Conservation (phyloP, 371 early-diverging fungal species). For the Capillidium heterosporum region DNA sequence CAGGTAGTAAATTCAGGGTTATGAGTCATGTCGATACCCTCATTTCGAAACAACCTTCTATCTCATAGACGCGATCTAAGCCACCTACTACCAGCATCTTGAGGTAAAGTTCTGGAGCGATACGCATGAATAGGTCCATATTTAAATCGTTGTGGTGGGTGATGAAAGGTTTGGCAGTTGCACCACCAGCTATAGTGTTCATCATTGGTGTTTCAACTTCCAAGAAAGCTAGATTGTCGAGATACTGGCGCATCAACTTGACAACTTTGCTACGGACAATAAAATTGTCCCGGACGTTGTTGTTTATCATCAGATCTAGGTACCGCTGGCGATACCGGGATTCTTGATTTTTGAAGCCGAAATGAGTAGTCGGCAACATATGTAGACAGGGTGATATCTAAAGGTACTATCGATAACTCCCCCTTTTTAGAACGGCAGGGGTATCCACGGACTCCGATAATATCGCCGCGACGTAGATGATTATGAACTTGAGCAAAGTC, state of each 20-base stretch:
- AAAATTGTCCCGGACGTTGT: conserved; percentile 86
- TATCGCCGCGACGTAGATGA: conserved; percentile 12
- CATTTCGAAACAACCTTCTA: conserved; percentile 99
- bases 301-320: conserved; percentile 98
- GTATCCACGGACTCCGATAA: conserved; percentile 31
- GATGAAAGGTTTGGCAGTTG: conserved; percentile 98
- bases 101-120: conserved; percentile 96
- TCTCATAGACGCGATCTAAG: conserved; percentile 97
- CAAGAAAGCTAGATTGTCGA: conserved; percentile 87
- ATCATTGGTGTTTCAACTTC: conserved; percentile 99
- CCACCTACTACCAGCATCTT: conserved; percentile 98
- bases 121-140: conserved; percentile 96
- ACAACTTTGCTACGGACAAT: conserved; percentile 77
- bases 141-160: conserved; percentile 99
- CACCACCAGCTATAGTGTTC: conserved; percentile 98
- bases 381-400: conserved; percentile 85
- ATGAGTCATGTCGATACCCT: conserved; percentile 98
- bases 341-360: conserved; percentile 94
- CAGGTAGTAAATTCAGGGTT: conserved; percentile 99
- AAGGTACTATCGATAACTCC: too few species aligned
- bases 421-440: conserved; percentile 91
- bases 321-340: conserved; percentile 96
- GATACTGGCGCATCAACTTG: conserved; percentile 84
- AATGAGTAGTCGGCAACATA: conserved; percentile 92
- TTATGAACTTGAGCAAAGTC: conserved; percentile 70